Percentiles rank a stretch among this genome's conserved stretches.
Evolutionary conservation across 108 stramenopile genomes (phyloP).

Genomic region (Cyclotella atomus): DNA sequence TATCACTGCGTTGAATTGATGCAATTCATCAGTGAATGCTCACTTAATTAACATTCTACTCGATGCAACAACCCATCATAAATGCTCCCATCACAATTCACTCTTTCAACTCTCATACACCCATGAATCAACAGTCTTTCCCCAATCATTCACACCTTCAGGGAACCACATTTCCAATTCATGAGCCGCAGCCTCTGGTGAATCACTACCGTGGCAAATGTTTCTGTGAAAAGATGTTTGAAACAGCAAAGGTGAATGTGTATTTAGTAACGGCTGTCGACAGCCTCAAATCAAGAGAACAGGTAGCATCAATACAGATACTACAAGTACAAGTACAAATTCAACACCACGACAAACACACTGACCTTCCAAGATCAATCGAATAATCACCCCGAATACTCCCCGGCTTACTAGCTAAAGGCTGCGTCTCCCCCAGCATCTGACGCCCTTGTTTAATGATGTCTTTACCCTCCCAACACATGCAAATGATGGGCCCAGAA

Average conservation of each 20-base stretch:
- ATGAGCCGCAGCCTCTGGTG: constrained; percentile 75
- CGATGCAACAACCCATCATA: neutral
- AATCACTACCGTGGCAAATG: constrained; percentile 77
- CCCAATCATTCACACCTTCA: constrained; percentile 87
- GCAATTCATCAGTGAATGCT: too few relatives aligned
- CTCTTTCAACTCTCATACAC: constrained; percentile 76
- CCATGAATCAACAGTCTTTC: constrained; percentile 72
- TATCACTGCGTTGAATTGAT: too few relatives aligned
- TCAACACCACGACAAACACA: constrained; percentile 65
- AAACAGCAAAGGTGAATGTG: neutral
- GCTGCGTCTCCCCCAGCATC: constrained; percentile 90
- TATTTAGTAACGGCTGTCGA: too few relatives aligned
- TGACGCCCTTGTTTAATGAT: constrained; percentile 86
- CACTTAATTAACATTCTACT: neutral
- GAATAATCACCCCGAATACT: constrained; percentile 85
- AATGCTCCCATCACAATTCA: neutral
- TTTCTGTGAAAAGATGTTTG: constrained; percentile 15
- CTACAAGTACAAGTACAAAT: too few relatives aligned
- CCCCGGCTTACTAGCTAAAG: constrained; percentile 84
- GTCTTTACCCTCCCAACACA: constrained; percentile 87
- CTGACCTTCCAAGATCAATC: constrained; percentile 83
- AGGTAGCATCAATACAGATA: too few relatives aligned
- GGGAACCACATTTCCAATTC: constrained; percentile 92
- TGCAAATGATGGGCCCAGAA: constrained; percentile 93
- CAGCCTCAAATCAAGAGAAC: too few relatives aligned